Base-by-base conservation (phyloP, 805 yeast species). In the Ogataea ramenticola region DNA sequence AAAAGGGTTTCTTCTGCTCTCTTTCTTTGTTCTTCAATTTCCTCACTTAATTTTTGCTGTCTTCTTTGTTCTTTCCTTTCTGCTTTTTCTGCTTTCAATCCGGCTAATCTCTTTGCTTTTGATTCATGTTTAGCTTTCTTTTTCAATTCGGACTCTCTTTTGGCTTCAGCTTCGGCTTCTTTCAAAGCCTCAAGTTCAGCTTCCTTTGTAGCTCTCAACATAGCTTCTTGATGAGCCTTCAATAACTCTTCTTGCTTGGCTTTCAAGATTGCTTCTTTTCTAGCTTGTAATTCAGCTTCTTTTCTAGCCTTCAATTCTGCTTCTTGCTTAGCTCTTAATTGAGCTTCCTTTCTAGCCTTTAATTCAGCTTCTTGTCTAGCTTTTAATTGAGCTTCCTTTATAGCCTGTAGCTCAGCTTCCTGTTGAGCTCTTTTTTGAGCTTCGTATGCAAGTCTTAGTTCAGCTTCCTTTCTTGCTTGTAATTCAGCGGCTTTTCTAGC, bases 231-330 rank as follows among this genome's bases (percentile, higher is more conserved):
- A 17, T 33, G 19, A 17, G 39, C 21, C 14, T 39, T 88, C 39
- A 83, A 64, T 52, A 74, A 77, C 3, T 86, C 82, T 54, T 83
- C 82, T 42, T 68, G 73, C 57, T 71, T 76, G 26, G 68, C 59
- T 10, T 65, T 60, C 67, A 88, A 68, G 57, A 87, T 95, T 11
- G 39, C 39, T 36, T 36, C 30, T 36, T 22, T 4, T 36, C 30
- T 21, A 15, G 29, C 39, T 14, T 36, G 12, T 3, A 22, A 22
- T 11, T 36, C 27, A 26, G 40, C 40, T 37, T 37, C 32, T 37
- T 26, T 16, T 17, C 22, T 24, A 3, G 31, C 32, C 16, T 14
- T 24, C n/a, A 26, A 27, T 22, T 24, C 22, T 10, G 37, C 37
- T 12, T 32, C 35, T 4, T 32, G 20, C n/a, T 20, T 32, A 6